Conservation (phyloP, 805 yeast species). For the Hanseniaspora taiwanica region DNA sequence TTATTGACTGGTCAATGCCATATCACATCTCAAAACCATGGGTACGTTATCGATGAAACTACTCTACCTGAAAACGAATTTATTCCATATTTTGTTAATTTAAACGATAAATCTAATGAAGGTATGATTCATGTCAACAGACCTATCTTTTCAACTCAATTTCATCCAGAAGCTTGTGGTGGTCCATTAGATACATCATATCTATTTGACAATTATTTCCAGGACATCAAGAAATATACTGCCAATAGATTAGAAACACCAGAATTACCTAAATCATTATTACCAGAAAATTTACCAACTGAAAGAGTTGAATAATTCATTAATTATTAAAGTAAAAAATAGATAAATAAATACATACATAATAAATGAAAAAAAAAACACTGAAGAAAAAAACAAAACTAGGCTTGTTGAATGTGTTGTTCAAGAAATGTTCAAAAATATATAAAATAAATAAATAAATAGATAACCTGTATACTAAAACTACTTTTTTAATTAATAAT, state of each 20-base stretch:
- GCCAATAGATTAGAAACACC: slow-evolving; percentile 25
- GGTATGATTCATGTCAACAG: slow-evolving; percentile 83
- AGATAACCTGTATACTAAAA: too few relatives aligned
- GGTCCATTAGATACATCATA: slow-evolving; percentile 92
- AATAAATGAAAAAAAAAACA: too few relatives aligned
- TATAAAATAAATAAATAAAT: too few relatives aligned
- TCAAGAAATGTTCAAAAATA: too few relatives aligned
- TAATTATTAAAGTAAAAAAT: neutral
- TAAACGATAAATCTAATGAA: slow-evolving; percentile 93
- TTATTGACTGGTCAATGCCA: slow-evolving; percentile 85
- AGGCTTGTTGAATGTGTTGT: too few relatives aligned
- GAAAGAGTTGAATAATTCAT: slow-evolving; percentile 16
- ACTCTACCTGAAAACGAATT: slow-evolving; percentile 59
- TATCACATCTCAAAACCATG: slow-evolving; percentile 97
- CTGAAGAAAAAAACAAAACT: too few relatives aligned
- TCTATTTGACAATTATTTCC: slow-evolving; percentile 82
- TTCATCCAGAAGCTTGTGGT: slow-evolving; percentile 99
- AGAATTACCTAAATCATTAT: slow-evolving; percentile 19
- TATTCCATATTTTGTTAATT: slow-evolving; percentile 80
- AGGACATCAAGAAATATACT: slow-evolving; percentile 47
- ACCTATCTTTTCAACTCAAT: slow-evolving; percentile 94
- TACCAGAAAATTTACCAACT: slow-evolving; percentile 17
- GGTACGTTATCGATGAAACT: slow-evolving; percentile 83
- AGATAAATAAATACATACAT: too few relatives aligned
- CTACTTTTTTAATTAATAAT: too few relatives aligned